phyloP scores from a whole-genome alignment of 768 basidiomycete species.

The Boletus tylopilopsis region DNA sequence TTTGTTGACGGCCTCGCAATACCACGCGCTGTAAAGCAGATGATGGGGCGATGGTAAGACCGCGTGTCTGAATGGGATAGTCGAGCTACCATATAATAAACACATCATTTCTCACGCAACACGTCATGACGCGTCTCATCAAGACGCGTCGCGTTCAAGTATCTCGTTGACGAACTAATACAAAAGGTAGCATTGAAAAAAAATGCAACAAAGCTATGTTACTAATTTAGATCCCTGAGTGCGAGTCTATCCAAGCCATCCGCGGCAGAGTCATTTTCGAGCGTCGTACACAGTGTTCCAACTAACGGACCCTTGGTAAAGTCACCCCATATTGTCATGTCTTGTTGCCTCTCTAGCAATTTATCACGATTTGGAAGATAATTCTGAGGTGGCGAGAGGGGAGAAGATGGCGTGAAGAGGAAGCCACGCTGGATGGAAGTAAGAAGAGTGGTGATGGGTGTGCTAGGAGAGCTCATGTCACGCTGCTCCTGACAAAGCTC shows the following conservation, averaged over 20 bases:
- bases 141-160: too few species aligned
- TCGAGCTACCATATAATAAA: slow-evolving; percentile 6
- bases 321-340: not conserved
- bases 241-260: slow-evolving; percentile 23
- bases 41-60: slow-evolving; percentile 1
- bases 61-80: not conserved
- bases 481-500: slow-evolving; percentile 3
- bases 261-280: slow-evolving; percentile 5
- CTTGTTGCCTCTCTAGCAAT: slow-evolving; percentile 8
- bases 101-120: too few species aligned
- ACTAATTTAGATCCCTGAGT: slow-evolving; percentile 24
- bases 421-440: slow-evolving; percentile 65
- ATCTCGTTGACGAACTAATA: not conserved
- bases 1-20: not conserved
- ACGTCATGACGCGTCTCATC: too few species aligned
- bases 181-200: slow-evolving; percentile 5
- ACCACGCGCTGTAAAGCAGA: not conserved
- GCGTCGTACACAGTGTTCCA: slow-evolving; percentile 6
- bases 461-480: slow-evolving; percentile 33
- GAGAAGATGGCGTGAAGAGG: slow-evolving; percentile 58
- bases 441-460: slow-evolving; percentile 64
- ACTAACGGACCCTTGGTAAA: not conserved
- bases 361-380: slow-evolving; percentile 27
- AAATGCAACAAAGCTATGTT: not conserved
- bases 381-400: slow-evolving; percentile 54